Base-by-base conservation (phyloP, 2,329 filamentous ascomycete species). In the Ilyonectria sp. region DNA sequence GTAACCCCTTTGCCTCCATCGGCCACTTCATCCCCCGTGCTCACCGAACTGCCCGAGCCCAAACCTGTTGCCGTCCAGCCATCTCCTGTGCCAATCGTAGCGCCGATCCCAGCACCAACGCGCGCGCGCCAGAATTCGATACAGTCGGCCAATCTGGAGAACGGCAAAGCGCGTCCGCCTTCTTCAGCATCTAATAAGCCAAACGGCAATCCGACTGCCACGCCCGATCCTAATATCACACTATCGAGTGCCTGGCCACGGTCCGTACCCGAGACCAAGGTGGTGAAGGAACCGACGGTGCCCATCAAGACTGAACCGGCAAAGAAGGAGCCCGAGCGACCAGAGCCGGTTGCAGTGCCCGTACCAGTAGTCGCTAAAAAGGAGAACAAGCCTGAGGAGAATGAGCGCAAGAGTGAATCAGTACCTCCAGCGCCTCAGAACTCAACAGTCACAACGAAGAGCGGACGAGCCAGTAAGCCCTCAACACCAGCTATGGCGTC, bases 111-210 rank as follows among this genome's bases (percentile, higher is more conserved):
- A 13, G 86, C 89, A 57, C 91, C 91, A 6, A 90, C 92, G 6
- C 90, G 94, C 72, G 89, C 90, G 43, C 90, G 94, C 75, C 93
- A 94, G 77, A 95, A 92, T 76, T 93, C 93, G 17, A 87, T 89
- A 61, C 88, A 90, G 65, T 87, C 88, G 40, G 67, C 65, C n/a
- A 83, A 81, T 58, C 82, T 83, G 37, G 90, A 93, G 67, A 86
- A 84, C 69, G 77, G 81, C 61, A 85, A 86, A 62, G 81, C 85
- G 67, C 84, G 89, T 40, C 88, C 90, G 2, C 81, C 86, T 6
- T 90, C 91, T 2, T 88, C 89, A 2, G 84, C 88, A 11, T 88
- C 91, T 3, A 91, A 84, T 71, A 92, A 90, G 71, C 82, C 86
- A 17, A 92, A 90, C 75, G 88, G 87, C 10, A 63, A 84, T 80